These are phyloP conservation scores for Citrullus amarus DNA, from an alignment of 306 rosid species.

Conservation along the genomic window DNA sequence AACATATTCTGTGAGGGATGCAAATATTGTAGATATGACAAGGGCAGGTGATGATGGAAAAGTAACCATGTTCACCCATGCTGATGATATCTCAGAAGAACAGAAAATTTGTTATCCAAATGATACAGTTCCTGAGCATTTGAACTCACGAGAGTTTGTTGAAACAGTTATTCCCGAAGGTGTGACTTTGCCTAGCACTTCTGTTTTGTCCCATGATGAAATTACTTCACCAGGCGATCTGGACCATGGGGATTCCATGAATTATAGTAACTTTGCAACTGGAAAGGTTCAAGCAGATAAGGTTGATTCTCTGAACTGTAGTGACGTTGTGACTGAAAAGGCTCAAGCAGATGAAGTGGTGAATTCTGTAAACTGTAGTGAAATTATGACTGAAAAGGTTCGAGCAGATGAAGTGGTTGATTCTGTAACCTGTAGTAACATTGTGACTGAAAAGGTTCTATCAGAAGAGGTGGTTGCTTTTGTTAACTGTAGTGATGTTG, in stretches of 20 bases:
- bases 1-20: constrained; percentile 16
- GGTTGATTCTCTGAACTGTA: constrained; percentile 9
- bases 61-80: constrained; percentile 14
- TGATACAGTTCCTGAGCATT: constrained; percentile 14
- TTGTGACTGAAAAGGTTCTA: neutral
- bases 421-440: neutral
- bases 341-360: constrained; percentile 17
- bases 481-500: constrained; percentile 13
- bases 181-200: constrained; percentile 3
- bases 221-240: constrained; percentile 17
- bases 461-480: constrained; percentile 7
- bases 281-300: constrained; percentile 17
- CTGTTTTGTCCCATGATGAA: constrained; percentile 7
- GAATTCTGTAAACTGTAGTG: neutral
- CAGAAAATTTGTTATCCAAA: constrained; percentile 17
- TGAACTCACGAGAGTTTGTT: constrained; percentile 11
- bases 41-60: constrained; percentile 23
- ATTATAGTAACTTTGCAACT: constrained; percentile 14
- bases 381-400: neutral
- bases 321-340: constrained; percentile 15
- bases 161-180: constrained; percentile 12
- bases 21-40: constrained; percentile 21
- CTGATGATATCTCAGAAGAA: constrained; percentile 19
- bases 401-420: neutral
- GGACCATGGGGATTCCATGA: constrained; percentile 12